Conservation (phyloP, 768 basidiomycete genomes). For the Ramaria sp. region DNA sequence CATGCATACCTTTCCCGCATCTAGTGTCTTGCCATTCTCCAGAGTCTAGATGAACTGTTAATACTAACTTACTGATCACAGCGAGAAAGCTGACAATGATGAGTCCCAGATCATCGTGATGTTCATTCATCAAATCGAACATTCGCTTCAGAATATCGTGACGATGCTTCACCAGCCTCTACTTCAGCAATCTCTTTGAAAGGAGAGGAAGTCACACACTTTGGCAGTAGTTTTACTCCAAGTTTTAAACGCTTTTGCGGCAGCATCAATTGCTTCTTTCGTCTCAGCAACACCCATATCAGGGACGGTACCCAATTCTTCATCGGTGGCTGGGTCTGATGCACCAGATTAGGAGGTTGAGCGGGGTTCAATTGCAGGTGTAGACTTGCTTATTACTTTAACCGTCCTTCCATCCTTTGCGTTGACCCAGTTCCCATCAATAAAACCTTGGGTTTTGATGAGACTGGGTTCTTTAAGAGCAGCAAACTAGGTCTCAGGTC, state of each 20-base stretch:
- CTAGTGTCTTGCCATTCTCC: conserved; percentile 91
- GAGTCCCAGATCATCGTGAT: conserved; percentile 77
- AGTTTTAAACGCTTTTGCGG: conserved; percentile 64
- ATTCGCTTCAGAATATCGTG: conserved; percentile 80
- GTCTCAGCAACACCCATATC: conserved; percentile 86
- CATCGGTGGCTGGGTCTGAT: conserved; percentile 79
- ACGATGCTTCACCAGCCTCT: conserved; percentile 39
- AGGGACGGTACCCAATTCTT: conserved; percentile 75
- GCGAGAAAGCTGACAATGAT: conserved; percentile 53
- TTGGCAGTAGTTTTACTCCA: conserved; percentile 88
- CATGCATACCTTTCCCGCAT: conserved; percentile 58
- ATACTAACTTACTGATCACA: conserved; percentile 5
- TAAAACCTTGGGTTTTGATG: conserved; percentile 63
- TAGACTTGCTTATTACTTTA: conserved; percentile 58
- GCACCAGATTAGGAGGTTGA: not conserved
- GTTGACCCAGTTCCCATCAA: conserved; percentile 81
- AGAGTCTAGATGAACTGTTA: conserved; percentile 44
- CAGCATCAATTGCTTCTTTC: conserved; percentile 74
- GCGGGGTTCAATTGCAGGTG: not conserved
- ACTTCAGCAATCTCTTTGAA: not conserved
- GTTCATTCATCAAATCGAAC: conserved; percentile 65
- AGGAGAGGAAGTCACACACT: conserved; percentile 25
- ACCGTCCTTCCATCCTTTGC: conserved; percentile 66
- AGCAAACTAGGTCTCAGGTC: conserved; percentile 14
- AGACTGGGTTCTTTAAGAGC: conserved; percentile 65